Evolutionary conservation across 192 early-diverging fungal species (phyloP).

Genomic region (Podila clonocystis): DNA sequence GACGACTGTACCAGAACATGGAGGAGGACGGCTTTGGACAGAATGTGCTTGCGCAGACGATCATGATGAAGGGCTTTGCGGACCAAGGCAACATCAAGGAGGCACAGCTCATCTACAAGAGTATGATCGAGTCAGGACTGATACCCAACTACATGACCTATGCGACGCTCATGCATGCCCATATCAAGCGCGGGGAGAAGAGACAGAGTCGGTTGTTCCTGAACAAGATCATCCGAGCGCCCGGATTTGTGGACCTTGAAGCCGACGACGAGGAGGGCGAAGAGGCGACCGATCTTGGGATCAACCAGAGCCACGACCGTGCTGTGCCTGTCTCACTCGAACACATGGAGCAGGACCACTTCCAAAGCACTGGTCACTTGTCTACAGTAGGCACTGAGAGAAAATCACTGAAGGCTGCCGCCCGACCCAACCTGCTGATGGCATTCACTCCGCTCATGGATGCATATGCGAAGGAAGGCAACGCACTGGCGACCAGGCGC

Average conservation of each 20-base stretch:
- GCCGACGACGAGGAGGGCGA: slow-evolving; percentile 11
- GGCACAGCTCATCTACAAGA: slow-evolving; percentile 52
- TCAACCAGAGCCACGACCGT: slow-evolving; percentile 14
- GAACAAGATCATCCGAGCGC: slow-evolving; percentile 35
- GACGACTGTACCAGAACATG: slow-evolving; percentile 55
- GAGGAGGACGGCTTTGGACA: slow-evolving; percentile 41
- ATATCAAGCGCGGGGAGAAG: slow-evolving; percentile 42
- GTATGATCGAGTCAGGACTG: slow-evolving; percentile 52
- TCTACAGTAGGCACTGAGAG: slow-evolving; percentile 30
- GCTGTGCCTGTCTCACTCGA: neutral
- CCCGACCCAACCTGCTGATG: slow-evolving; percentile 24
- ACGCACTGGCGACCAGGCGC: slow-evolving; percentile 28
- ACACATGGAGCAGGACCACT: neutral
- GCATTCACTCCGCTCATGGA: slow-evolving; percentile 59
- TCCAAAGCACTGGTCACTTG: slow-evolving; percentile 1
- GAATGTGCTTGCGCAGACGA: slow-evolving; percentile 55
- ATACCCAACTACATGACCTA: slow-evolving; percentile 56
- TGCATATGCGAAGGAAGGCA: slow-evolving; percentile 45
- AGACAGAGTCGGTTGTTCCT: slow-evolving; percentile 30
- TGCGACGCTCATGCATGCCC: slow-evolving; percentile 55
- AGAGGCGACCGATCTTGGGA: slow-evolving; percentile 7
- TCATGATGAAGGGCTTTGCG: slow-evolving; percentile 61
- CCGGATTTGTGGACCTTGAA: slow-evolving; percentile 9
- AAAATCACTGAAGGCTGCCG: slow-evolving; percentile 26
- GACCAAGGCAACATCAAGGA: slow-evolving; percentile 32